These are phyloP conservation scores for Trichoderma aggressivum DNA, from an alignment of 2,329 filamentous ascomycete genomes.

Conservation along the genomic window DNA sequence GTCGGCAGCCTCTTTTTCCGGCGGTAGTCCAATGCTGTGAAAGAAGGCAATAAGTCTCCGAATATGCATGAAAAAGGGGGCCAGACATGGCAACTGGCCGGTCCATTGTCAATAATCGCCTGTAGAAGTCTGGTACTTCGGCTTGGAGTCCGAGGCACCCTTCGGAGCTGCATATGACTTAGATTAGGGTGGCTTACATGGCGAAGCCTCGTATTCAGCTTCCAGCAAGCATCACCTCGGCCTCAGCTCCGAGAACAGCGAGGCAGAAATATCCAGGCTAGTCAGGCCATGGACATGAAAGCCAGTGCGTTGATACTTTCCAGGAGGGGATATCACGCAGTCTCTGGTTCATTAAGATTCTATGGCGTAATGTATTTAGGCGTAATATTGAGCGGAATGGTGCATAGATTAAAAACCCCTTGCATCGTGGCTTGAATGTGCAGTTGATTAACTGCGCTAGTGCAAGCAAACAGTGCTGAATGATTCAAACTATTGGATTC, in stretches of 20 bases:
- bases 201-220: background rate
- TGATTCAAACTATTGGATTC: background rate
- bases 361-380: background rate
- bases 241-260: background rate
- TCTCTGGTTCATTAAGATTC: background rate
- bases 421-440: background rate
- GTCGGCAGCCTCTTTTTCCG: background rate
- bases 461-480: background rate
- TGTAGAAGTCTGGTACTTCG: background rate
- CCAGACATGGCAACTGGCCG: background rate
- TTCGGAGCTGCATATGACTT: background rate
- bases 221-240: background rate
- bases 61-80: background rate
- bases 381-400: background rate
- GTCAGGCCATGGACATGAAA: background rate
- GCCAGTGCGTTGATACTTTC: background rate
- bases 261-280: background rate
- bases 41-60: background rate
- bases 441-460: background rate
- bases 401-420: background rate
- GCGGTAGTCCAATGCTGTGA: background rate
- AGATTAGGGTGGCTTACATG: background rate
- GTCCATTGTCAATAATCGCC: background rate
- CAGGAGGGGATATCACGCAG: background rate
- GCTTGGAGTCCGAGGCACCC: background rate